Evolutionary conservation across 768 basidiomycete genomes (phyloP), one percentile per base, ranked within the genome.

Genomic region (Pleurotus ostreatus): DNA sequence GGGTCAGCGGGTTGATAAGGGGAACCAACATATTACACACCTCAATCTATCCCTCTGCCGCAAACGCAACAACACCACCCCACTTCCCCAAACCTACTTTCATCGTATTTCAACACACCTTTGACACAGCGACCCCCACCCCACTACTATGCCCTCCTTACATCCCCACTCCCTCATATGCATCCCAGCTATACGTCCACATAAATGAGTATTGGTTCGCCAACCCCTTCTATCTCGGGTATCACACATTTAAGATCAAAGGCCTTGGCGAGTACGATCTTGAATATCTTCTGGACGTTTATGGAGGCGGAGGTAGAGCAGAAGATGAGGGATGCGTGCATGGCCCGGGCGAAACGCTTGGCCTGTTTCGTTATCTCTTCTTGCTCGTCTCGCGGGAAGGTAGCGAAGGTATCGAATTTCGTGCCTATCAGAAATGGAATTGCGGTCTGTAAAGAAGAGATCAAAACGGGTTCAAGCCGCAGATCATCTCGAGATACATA

Each of bases 251-350:
- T 98, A 62, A 98, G 83, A 74, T 98, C 97, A 66, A 98, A 98
- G 30, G 95, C 94, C 68, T 98, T 96, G 47, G 93, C 91, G 49
- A 96, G 82, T 45, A 96, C 93, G 71, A 97, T 97, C 79, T 97
- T 95, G 84, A 96, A 96, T 62, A 96, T 96, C 79, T 99, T 99
- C 78, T 99, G 97, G 55, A 99, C 96, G 73, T 99, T 99, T 78
- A 98, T 97, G 59, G 95, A 95, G 61, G 96, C 95, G 47, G 93
- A 92, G 47, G 97, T 99, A 49, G 96, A 98, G 75, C 96, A 99
- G 74, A 98, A 99, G 71, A 99, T 97, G 58, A 99, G 75, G n/a
- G 95, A 96, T 15, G 97, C 95, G 70, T 98, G 95, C 97, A 99
- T 99, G 49, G 97, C 97, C 70, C 92, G 89, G 59, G 95, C 93